These are phyloP conservation scores for Botryosphaeria agaves DNA, from an alignment of 2,329 filamentous ascomycete genomes.

Conservation along the genomic window DNA sequence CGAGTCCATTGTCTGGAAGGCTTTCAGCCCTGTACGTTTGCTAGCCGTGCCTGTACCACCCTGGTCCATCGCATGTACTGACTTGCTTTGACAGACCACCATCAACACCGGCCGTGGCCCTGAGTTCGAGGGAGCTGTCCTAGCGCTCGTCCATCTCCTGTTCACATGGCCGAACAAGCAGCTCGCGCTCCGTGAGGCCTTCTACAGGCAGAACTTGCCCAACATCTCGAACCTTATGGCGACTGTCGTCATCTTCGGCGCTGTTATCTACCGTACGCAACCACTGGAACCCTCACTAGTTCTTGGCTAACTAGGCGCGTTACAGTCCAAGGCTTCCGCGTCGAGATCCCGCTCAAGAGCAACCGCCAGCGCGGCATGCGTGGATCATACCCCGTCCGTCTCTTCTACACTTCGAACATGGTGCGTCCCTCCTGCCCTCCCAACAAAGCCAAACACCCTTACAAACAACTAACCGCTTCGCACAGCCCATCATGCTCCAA, in stretches of 20 bases:
- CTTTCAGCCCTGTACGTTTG: constrained; percentile 39
- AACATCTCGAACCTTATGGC: constrained; percentile 98
- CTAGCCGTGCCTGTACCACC: background rate
- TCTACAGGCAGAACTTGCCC: constrained; percentile 97
- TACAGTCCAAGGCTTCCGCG: constrained; percentile 97
- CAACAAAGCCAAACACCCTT: too few species aligned
- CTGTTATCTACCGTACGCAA: constrained; percentile 99
- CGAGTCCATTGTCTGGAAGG: constrained; percentile 99
- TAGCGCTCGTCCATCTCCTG: constrained; percentile 91
- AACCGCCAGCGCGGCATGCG: constrained; percentile 97
- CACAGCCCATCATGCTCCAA: constrained; percentile 94
- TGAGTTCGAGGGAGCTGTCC: constrained; percentile 96
- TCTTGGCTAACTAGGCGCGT: too few species aligned
- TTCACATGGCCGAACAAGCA: constrained; percentile 99
- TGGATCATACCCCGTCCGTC: constrained; percentile 92
- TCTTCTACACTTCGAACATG: constrained; percentile 99
- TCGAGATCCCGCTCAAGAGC: constrained; percentile 99
- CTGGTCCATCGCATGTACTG: too few species aligned
- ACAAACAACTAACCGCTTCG: too few species aligned
- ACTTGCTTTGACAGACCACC: constrained; percentile 59
- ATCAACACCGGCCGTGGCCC: constrained; percentile 98
- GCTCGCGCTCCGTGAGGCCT: constrained; percentile 92
- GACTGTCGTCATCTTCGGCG: constrained; percentile 82
- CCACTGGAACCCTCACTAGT: too few species aligned
- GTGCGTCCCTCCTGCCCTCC: too few species aligned